phyloP scores from a whole-genome alignment of 306 rosid species.

The Quercus robur region DNA sequence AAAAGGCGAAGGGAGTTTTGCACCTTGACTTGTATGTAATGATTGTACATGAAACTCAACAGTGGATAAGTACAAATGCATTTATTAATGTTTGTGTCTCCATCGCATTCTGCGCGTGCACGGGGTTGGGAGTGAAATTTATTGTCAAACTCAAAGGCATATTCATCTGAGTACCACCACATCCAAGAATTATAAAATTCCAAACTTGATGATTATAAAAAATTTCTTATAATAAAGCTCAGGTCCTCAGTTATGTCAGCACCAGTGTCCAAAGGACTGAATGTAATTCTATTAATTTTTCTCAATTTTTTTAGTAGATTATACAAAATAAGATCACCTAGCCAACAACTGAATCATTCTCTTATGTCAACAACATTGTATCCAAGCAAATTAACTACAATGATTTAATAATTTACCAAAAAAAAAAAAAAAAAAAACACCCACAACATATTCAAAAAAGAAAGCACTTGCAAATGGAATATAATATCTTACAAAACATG shows the following conservation, averaged over 20 bases:
- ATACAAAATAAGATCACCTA: slow-evolving; percentile 37
- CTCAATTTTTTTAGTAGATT: slow-evolving; percentile 8
- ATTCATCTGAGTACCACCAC: slow-evolving; percentile 27
- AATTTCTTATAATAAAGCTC: slow-evolving; percentile 26
- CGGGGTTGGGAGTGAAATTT: neutral
- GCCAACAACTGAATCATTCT: slow-evolving; percentile 42
- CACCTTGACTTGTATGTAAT: neutral
- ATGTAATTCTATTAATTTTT: neutral
- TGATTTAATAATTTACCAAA: neutral
- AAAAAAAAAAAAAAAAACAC: neutral
- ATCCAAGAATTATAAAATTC: slow-evolving; percentile 11
- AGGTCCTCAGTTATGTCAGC: neutral
- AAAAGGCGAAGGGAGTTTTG: neutral
- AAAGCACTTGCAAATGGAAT: slow-evolving; percentile 24
- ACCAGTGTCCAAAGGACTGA: slow-evolving; percentile 15
- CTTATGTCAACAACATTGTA: slow-evolving; percentile 27
- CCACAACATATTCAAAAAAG: slow-evolving; percentile 7
- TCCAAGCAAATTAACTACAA: slow-evolving; percentile 29
- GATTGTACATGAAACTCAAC: neutral
- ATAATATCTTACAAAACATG: slow-evolving; percentile 36
- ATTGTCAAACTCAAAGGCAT: slow-evolving; percentile 23
- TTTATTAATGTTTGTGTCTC: neutral
- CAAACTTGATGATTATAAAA: neutral
- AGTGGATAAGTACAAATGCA: neutral
- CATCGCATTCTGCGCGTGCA: slow-evolving; percentile 33